Conservation (phyloP, 345 rosid species). For the Cardiospermum halicacabum region DNA sequence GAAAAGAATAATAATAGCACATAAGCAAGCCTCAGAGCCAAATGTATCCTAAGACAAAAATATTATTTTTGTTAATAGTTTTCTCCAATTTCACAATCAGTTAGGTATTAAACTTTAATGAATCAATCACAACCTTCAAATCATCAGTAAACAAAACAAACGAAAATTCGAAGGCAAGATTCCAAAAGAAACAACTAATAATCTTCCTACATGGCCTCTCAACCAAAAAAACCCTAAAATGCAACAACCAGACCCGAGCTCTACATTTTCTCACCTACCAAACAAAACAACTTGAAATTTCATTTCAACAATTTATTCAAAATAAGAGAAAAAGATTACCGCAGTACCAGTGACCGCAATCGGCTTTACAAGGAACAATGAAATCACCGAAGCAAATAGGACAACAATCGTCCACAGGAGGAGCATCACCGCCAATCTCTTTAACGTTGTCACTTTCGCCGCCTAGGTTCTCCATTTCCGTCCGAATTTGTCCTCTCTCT, state of each 20-base stretch:
- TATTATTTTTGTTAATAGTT: neutral
- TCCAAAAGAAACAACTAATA: too few relatives aligned
- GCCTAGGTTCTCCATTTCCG: neutral
- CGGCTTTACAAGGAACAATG: conserved; percentile 61
- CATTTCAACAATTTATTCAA: neutral
- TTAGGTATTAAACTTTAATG: neutral
- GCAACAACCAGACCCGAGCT: too few relatives aligned
- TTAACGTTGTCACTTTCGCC: conserved; percentile 7
- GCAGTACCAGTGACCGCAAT: conserved; percentile 94
- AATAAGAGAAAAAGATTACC: conserved; percentile 36
- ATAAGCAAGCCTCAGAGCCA: neutral
- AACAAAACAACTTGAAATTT: neutral
- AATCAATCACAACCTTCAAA: neutral
- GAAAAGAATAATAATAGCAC: neutral
- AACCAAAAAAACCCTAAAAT: neutral
- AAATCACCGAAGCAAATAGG: conserved; percentile 76
- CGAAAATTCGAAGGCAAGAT: too few relatives aligned
- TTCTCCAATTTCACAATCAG: neutral
- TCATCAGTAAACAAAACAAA: too few relatives aligned
- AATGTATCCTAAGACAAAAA: neutral
- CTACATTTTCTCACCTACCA: neutral
- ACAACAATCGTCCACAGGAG: conserved; percentile 78
- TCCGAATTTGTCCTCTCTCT: neutral
- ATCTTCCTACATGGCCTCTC: too few relatives aligned
- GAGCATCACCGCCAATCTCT: conserved; percentile 34